Conservation (phyloP, 257 asterid species). For the Rauvolfia tetraphylla region DNA sequence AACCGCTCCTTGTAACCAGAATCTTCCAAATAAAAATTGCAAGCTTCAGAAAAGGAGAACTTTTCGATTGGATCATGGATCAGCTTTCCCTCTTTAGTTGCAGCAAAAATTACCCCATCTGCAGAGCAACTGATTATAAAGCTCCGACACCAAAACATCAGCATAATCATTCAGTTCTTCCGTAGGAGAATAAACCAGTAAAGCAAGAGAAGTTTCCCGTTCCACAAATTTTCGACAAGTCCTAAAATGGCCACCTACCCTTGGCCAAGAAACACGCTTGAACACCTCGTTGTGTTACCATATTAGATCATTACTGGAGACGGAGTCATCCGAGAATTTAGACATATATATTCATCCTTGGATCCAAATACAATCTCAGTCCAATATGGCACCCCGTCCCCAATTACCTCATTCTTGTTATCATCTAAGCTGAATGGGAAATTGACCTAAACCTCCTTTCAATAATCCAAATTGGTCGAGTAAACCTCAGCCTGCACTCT, state of each 20-base stretch:
- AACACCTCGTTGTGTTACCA: not conserved
- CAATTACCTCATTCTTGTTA: not conserved
- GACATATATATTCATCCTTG: no score
- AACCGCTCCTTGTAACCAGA: no score
- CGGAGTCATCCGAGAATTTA: no score
- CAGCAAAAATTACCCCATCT: not conserved
- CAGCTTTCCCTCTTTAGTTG: no score
- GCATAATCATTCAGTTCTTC: not conserved
- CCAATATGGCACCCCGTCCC: slow-evolving; percentile 1
- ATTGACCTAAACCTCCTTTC: not conserved
- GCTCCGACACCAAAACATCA: not conserved
- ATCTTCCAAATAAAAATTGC: no score
- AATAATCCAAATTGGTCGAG: not conserved
- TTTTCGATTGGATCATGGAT: no score
- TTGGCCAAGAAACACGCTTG: not conserved
- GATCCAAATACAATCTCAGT: not conserved
- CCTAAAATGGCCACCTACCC: no score
- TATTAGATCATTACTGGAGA: no score
- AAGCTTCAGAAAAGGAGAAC: no score
- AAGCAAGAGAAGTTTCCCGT: not conserved
- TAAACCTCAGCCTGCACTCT: not conserved
- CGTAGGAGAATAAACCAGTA: not conserved
- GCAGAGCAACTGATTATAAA: not conserved
- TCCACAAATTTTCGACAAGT: not conserved
- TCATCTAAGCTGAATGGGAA: not conserved